Percentiles rank a stretch among this genome's conserved stretches.
These are phyloP conservation scores for Ascosphaera acerosa DNA, from an alignment of 2,329 filamentous ascomycete species.

Conservation along the genomic window DNA sequence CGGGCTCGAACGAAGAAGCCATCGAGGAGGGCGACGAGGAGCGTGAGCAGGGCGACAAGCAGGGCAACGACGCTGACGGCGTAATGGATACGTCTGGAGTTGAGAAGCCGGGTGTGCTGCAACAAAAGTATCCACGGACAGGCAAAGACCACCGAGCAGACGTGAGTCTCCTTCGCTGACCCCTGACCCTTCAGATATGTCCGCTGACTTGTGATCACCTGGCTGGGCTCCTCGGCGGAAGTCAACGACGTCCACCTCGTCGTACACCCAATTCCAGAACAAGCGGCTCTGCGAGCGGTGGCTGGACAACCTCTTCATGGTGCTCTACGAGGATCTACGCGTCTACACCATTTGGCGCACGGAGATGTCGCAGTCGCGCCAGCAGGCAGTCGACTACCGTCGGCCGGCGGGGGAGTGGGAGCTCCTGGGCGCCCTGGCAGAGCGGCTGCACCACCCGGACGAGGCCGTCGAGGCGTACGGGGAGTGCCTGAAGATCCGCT, in stretches of 20 bases:
- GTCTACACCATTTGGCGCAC: slow-evolving; percentile 99
- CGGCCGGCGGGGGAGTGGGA: slow-evolving; percentile 97
- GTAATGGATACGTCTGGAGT: slow-evolving; percentile 19
- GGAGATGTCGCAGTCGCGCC: slow-evolving; percentile 84
- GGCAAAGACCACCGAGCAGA: slow-evolving; percentile 52
- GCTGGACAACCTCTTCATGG: slow-evolving; percentile 98
- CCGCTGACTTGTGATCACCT: slow-evolving; percentile 6
- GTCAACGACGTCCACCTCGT: slow-evolving; percentile 29
- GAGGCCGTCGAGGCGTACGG: slow-evolving; percentile 88
- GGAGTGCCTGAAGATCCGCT: slow-evolving; percentile 62
- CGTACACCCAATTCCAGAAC: slow-evolving; percentile 81
- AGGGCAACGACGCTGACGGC: slow-evolving; percentile 13
- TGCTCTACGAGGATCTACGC: slow-evolving; percentile 87
- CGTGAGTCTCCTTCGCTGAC: slow-evolving; percentile 20
- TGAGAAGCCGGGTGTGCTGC: slow-evolving; percentile 50
- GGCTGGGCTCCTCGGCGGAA: not conserved
- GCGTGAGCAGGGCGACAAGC: slow-evolving; percentile 8
- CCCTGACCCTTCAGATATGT: not conserved
- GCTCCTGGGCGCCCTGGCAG: slow-evolving; percentile 76
- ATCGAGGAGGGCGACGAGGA: slow-evolving; percentile 13
- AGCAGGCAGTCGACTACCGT: slow-evolving; percentile 85
- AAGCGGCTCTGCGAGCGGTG: slow-evolving; percentile 93
- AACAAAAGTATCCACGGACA: slow-evolving; percentile 49
- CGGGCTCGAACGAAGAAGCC: slow-evolving; percentile 23
- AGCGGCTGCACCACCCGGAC: slow-evolving; percentile 72